Evolutionary conservation across 164 flowering plant genomes (phyloP), one percentile per base, ranked within the genome.

Genomic region (Nelumbo lutea): DNA sequence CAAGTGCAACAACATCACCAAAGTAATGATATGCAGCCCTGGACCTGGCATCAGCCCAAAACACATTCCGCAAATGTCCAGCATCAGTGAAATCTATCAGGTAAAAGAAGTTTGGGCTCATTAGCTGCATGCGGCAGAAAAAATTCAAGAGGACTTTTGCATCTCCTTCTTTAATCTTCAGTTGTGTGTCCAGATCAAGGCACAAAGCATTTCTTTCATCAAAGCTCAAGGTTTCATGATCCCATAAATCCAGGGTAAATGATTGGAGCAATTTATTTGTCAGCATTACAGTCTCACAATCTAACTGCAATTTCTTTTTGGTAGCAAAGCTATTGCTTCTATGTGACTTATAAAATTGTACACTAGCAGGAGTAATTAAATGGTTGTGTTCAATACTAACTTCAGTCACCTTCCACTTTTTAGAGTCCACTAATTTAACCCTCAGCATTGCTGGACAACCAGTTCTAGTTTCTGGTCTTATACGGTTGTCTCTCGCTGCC

Each of bases 391-490:
- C 57, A 13, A 53, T 14, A 53, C 13, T 53, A 53, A 53, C n/a
- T 53, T 53, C 57, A 4, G 4, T 53, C 57, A 53, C 57, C 14
- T 53, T 53, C 57, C 57, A 53, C 57, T 11, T 53, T 53, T 53
- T 53, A 53, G n/a, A 53, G 57, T 53, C 57, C 57, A 11, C 14
- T 53, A 53, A 53, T 4, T 53, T 53, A 53, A 53, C 14, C 57
- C 57, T 53, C 57, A 53, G 3, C 57, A 53, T 53, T 67, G 83
- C 87, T 15, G 80, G 84, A 68, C 87, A 84, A 27, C 85, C 85
- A 51, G 87, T 84, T 70, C 57, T 53, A 11, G 57, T 53, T 53
- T 53, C 57, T 53, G 57, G 57, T 13, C 57, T 53, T 1, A 53
- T 11, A 53, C 3, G 57, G 15, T 53, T 53, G 83, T 83, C 71